Percentiles rank a stretch among this genome's conserved stretches.
Conservation (phyloP, 2,329 filamentous ascomycete species). For the Fusarium udum region DNA sequence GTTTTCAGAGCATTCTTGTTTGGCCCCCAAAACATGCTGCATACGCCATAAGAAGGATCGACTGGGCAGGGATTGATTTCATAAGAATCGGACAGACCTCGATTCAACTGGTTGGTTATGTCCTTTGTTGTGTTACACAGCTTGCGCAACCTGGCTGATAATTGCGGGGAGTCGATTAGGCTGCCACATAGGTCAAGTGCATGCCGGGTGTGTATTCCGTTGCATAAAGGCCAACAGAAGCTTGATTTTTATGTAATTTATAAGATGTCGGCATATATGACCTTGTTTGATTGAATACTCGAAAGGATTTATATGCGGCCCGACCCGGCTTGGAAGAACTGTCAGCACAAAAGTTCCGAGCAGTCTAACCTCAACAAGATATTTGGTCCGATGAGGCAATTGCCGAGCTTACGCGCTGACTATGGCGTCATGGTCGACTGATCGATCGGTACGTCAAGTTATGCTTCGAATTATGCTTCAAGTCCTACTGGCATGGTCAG, state of each 20-base stretch:
- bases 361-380: neutral
- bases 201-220: neutral
- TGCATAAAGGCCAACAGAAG: neutral
- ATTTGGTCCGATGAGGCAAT: neutral
- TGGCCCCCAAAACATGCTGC: neutral
- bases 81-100: neutral
- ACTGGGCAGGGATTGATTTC: neutral
- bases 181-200: neutral
- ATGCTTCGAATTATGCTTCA: neutral
- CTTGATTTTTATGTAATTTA: neutral
- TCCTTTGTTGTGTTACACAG: neutral
- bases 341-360: neutral
- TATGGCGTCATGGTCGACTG: neutral
- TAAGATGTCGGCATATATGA: neutral
- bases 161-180: neutral
- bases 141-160: neutral
- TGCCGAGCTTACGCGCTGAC: neutral
- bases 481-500: neutral
- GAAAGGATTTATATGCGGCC: neutral
- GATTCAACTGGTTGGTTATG: fast-evolving
- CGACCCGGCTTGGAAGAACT: neutral
- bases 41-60: neutral
- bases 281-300: neutral
- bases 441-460: neutral
- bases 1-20: neutral